phyloP scores from a whole-genome alignment of 441 rosid species.

The Capsella rubella region DNA sequence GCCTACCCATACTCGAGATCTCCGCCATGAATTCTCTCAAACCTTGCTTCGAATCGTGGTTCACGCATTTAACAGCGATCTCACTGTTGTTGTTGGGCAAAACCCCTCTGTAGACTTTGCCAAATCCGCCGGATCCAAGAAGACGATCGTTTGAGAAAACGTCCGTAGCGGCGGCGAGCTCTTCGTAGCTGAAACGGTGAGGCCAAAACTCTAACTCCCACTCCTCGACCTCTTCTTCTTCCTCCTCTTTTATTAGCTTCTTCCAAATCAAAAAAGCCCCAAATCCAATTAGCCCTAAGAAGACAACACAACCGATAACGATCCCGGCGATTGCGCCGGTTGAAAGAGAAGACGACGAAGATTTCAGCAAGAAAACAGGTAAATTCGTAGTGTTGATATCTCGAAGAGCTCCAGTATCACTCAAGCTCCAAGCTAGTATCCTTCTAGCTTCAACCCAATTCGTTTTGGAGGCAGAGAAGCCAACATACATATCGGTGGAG shows the following conservation, averaged over 20 bases:
- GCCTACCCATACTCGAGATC: conserved; percentile 64
- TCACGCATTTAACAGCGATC: conserved; percentile 67
- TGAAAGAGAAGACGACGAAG: conserved; percentile 53
- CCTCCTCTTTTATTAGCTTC: conserved; percentile 46
- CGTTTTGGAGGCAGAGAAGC: conserved; percentile 68
- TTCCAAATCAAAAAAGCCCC: conserved; percentile 50
- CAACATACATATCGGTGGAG: conserved; percentile 65
- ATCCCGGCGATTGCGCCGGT: conserved; percentile 60
- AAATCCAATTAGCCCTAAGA: conserved; percentile 43
- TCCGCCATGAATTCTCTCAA: conserved; percentile 78
- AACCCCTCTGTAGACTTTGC: conserved; percentile 60
- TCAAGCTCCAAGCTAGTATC: conserved; percentile 69
- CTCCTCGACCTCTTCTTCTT: conserved; percentile 63
- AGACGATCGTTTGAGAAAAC: conserved; percentile 57
- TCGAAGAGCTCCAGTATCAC: conserved; percentile 55
- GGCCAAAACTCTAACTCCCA: conserved; percentile 80
- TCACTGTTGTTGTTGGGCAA: conserved; percentile 47
- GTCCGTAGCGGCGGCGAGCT: conserved; percentile 53
- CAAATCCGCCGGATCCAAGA: conserved; percentile 68
- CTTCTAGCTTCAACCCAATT: conserved; percentile 59
- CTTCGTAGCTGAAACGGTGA: conserved; percentile 66
- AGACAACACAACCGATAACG: conserved; percentile 49
- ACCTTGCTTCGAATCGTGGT: conserved; percentile 68
- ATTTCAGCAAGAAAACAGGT: conserved; percentile 53
- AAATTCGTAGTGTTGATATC: conserved; percentile 69